phyloP scores from a whole-genome alignment of 2,329 filamentous ascomycete genomes.

The Fusarium burgessii region DNA sequence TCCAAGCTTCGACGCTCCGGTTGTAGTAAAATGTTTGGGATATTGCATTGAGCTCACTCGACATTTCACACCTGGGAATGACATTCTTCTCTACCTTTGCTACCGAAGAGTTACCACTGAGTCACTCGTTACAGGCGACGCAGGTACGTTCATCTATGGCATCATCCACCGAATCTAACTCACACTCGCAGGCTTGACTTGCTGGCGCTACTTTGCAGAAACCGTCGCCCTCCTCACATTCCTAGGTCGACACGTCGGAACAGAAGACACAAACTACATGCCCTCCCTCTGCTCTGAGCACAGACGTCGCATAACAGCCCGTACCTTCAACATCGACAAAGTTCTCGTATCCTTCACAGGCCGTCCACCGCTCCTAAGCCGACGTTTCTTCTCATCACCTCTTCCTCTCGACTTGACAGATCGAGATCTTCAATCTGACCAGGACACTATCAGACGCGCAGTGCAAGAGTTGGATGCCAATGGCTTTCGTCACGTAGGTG shows the following conservation, averaged over 20 bases:
- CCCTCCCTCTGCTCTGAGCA: constrained; percentile 53
- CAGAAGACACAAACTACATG: constrained; percentile 42
- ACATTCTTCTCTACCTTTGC: constrained; percentile 53
- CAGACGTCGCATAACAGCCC: constrained; percentile 49
- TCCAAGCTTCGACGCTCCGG: not conserved
- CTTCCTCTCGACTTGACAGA: constrained; percentile 67
- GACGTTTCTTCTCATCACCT: constrained; percentile 66
- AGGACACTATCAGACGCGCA: constrained; percentile 40
- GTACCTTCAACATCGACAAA: constrained; percentile 62
- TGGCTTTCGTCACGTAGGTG: constrained; percentile 64
- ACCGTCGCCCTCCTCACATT: constrained; percentile 53
- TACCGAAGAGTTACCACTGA: constrained; percentile 52
- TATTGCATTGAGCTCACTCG: constrained; percentile 52
- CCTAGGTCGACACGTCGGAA: constrained; percentile 51
- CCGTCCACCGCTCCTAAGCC: constrained; percentile 63
- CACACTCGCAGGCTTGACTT: constrained; percentile 47
- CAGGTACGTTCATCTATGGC: constrained; percentile 42
- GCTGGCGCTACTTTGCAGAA: constrained; percentile 55
- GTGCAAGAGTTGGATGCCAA: constrained; percentile 55
- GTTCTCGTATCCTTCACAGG: constrained; percentile 64
- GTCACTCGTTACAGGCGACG: constrained; percentile 56
- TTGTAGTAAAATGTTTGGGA: constrained; percentile 27
- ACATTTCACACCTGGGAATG: constrained; percentile 49
- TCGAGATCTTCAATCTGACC: constrained; percentile 59
- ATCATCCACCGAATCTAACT: too few relatives aligned